A percentile compares a stretch with the other conserved stretches of the same genome.
Evolutionary conservation across 169 alveolate species (phyloP).

Genomic region (Plasmodium gonderi): DNA sequence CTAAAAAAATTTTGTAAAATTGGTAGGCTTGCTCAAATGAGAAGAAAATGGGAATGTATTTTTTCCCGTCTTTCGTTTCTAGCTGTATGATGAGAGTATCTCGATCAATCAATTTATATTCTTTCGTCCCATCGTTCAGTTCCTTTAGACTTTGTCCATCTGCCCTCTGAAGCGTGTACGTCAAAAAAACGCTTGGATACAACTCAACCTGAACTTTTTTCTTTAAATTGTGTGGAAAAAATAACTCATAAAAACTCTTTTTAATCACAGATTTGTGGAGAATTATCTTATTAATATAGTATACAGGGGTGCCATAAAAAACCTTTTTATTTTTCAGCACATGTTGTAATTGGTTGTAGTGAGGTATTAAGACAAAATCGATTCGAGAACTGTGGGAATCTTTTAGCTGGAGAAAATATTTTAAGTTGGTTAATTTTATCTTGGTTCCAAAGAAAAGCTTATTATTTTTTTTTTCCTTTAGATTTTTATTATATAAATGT

Average conservation of each 20-base stretch:
- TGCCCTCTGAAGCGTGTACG: conserved; percentile 21
- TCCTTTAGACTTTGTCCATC: not conserved
- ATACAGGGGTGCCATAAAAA: conserved; percentile 66
- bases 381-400: not conserved
- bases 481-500: conserved; percentile 46
- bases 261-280: conserved; percentile 26
- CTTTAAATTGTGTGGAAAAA: conserved; percentile 13
- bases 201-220: conserved; percentile 18
- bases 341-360: conserved; percentile 40
- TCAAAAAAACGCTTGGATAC: conserved; percentile 39
- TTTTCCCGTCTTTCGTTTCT: conserved; percentile 42
- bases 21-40: conserved; percentile 53
- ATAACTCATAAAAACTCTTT: conserved; percentile 37
- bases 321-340: conserved; percentile 51
- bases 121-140: too few species aligned
- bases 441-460: conserved; percentile 53
- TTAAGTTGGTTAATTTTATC: conserved; percentile 35
- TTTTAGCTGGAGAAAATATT: conserved; percentile 35
- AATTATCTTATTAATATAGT: conserved; percentile 41
- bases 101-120: too few species aligned
- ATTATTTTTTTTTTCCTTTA: conserved; percentile 60
- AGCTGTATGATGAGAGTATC: conserved; percentile 32
- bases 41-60: conserved; percentile 63
- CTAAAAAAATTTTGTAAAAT: conserved; percentile 48
- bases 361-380: conserved; percentile 50